phyloP scores from a whole-genome alignment of 352 stramenopile genomes.

The Hyaloperonospora brassicae region DNA sequence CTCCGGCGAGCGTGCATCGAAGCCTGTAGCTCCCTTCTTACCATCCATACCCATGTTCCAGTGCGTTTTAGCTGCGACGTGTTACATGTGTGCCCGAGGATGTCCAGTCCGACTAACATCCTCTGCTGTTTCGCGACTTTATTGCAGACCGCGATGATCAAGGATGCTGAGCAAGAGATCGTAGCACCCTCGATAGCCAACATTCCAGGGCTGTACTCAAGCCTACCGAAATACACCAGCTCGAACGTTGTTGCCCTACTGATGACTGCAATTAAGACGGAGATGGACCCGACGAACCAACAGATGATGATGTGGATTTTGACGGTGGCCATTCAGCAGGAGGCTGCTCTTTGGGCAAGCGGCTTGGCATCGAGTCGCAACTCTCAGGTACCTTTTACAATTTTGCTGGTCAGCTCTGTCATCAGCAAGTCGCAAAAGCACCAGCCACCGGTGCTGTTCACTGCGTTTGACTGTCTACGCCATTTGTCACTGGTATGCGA shows the following conservation, averaged over 20 bases:
- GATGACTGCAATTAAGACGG: constrained; percentile 75
- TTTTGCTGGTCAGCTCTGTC: constrained; percentile 78
- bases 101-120: background rate
- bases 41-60: constrained; percentile 70
- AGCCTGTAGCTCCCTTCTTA: constrained; percentile 73
- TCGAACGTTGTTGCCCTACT: constrained; percentile 79
- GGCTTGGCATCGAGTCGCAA: constrained; percentile 74
- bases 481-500: constrained; percentile 73
- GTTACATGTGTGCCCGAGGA: background rate
- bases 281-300: constrained; percentile 79
- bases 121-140: background rate
- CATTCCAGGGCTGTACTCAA: constrained; percentile 69
- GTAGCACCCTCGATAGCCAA: constrained; percentile 55
- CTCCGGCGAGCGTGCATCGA: constrained; percentile 71
- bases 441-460: constrained; percentile 80
- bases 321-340: constrained; percentile 79
- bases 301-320: constrained; percentile 87
- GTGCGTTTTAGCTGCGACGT: constrained; percentile 1
- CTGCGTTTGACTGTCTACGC: constrained; percentile 76
- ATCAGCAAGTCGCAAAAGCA: constrained; percentile 75
- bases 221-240: constrained; percentile 72
- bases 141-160: constrained; percentile 49
- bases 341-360: constrained; percentile 77
- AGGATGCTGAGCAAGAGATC: constrained; percentile 68
- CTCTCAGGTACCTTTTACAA: constrained; percentile 79